These are phyloP conservation scores for Kurtzmaniella natalensis DNA, from an alignment of 1,139 yeast species.

Conservation along the genomic window DNA sequence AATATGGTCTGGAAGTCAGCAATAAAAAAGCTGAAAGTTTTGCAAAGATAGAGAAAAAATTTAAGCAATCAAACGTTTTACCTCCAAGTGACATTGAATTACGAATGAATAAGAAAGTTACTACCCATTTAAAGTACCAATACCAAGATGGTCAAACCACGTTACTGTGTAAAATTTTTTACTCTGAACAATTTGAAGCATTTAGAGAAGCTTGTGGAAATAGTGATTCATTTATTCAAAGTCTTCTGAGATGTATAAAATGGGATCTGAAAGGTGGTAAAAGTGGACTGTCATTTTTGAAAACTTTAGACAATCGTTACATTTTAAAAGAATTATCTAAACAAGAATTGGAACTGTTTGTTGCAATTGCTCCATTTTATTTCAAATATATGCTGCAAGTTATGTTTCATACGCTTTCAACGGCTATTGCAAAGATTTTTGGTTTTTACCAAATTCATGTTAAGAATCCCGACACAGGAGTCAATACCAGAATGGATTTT, in stretches of 20 bases:
- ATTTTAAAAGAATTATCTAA: constrained; percentile 87
- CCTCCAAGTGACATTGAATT: constrained; percentile 45
- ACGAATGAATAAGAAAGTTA: constrained; percentile 74
- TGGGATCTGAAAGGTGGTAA: constrained; percentile 98
- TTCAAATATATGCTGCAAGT: constrained; percentile 96
- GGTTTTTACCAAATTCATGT: constrained; percentile 94
- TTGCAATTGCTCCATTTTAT: constrained; percentile 92
- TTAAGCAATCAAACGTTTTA: constrained; percentile 28
- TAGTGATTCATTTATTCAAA: constrained; percentile 73
- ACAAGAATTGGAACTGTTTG: constrained; percentile 87
- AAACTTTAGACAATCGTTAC: constrained; percentile 84
- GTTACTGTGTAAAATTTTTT: constrained; percentile 88
- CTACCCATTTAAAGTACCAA: constrained; percentile 87
- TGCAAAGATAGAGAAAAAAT: constrained; percentile 41
- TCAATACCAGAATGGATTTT: constrained; percentile 80
- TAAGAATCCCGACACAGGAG: constrained; percentile 70
- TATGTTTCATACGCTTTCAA: constrained; percentile 88
- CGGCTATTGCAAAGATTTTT: constrained; percentile 89
- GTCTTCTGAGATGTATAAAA: constrained; percentile 85
- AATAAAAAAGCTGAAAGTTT: constrained; percentile 36
- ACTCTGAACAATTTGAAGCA: constrained; percentile 96
- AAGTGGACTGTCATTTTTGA: constrained; percentile 90
- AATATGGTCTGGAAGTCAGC: constrained; percentile 18
- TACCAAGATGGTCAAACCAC: constrained; percentile 82
- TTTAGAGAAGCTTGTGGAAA: constrained; percentile 80